Evolutionary conservation across 163 green algal genomes (phyloP), one percentile per base, ranked within the genome.

Genomic region (Chlorella variabilis): DNA sequence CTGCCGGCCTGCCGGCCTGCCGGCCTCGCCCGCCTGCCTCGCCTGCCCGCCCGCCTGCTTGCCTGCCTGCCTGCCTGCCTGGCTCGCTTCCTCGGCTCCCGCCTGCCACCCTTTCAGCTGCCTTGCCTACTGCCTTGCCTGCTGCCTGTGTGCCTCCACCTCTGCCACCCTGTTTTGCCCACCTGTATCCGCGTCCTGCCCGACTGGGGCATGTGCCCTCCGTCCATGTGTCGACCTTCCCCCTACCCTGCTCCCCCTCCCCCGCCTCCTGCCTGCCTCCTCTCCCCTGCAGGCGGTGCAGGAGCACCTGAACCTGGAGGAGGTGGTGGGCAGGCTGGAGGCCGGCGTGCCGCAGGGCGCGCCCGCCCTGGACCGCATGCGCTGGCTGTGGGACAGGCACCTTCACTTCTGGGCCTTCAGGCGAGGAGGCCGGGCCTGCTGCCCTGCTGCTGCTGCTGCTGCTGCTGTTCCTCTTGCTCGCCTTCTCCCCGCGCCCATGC

Each of bases 241-340:
- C 17, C 27, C 59, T 17, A 11, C 62, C 13, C 62, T 41, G 29
- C 33, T 23, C 4, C 27, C 4, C 4, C 36, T 17, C 36, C 66
- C 4, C 61, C n/a, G 13, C n/a, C 61, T 8, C 61, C 13, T 42
- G 62, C 54, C 8, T 29, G 41, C 62, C 9, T 15, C 29, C 29
- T 8, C 41, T 49, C 9, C 6, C 4, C 23, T 59, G 76, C 76
- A 82, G 76, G 25, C 76, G 5, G 76, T 93, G 13, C 61, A 75
- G 45, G 20, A 83, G 21, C 90, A 91, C 69, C 66, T 94, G n/a
- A 54, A 86, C 54, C 79, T 93, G 75, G 71, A 94, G 67, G 84
- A 92, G 7, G 85, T 89, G 38, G 54, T 92, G 36, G 65, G 42
- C 2, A 87, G 89, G 27, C n/a, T 73, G 34, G 58, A 81, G 21